Evolutionary conservation across 2,329 filamentous ascomycete species (phyloP).

Genomic region (Microcyclospora tardicrescens): DNA sequence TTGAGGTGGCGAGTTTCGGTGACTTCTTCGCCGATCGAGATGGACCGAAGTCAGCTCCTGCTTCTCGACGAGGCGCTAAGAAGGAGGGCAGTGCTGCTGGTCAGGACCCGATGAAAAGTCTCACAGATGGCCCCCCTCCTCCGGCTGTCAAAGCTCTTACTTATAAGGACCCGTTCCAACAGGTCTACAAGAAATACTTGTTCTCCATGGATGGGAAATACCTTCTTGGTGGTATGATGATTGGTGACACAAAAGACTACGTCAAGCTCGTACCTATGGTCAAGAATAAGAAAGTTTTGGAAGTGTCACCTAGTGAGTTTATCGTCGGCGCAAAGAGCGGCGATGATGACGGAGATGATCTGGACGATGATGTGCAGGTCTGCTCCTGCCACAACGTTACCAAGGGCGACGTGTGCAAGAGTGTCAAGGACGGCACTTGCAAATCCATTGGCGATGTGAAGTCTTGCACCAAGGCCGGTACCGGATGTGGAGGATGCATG

Average conservation of each 20-base stretch:
- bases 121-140: slow-evolving; percentile 43
- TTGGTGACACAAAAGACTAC: slow-evolving; percentile 82
- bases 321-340: slow-evolving; percentile 67
- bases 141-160: slow-evolving; percentile 67
- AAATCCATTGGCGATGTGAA: slow-evolving; percentile 75
- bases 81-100: slow-evolving; percentile 28
- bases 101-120: slow-evolving; percentile 36
- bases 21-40: slow-evolving; percentile 87
- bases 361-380: slow-evolving; percentile 73
- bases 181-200: slow-evolving; percentile 87
- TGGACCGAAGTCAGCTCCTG: slow-evolving; percentile 62
- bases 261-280: slow-evolving; percentile 80
- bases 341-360: slow-evolving; percentile 64
- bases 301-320: slow-evolving; percentile 66
- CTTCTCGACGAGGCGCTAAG: slow-evolving; percentile 35
- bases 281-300: slow-evolving; percentile 67
- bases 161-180: slow-evolving; percentile 77
- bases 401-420: slow-evolving; percentile 63
- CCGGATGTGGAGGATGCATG: slow-evolving; percentile 81
- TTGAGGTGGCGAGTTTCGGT: slow-evolving; percentile 85
- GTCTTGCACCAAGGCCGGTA: slow-evolving; percentile 81
- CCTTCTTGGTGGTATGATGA: slow-evolving; percentile 92
- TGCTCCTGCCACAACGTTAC: slow-evolving; percentile 90
- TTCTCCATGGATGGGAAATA: slow-evolving; percentile 86
- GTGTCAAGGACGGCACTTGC: slow-evolving; percentile 65